These are phyloP conservation scores for Lentithecium fluviatile DNA, from an alignment of 495 filamentous ascomycete genomes.

Conservation along the genomic window DNA sequence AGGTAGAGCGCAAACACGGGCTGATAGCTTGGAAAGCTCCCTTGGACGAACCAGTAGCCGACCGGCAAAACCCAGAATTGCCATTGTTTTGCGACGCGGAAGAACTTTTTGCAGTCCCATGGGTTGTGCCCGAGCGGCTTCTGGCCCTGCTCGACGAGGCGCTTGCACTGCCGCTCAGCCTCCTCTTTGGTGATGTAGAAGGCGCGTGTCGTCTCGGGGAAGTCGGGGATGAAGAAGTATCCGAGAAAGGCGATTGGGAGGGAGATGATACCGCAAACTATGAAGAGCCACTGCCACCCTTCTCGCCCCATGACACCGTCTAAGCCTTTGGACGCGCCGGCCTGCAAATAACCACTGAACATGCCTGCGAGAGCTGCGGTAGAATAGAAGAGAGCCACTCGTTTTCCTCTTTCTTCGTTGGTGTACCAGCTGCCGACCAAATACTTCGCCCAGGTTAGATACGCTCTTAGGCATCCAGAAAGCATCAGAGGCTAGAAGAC, in stretches of 20 bases:
- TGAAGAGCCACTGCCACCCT: conserved; percentile 56
- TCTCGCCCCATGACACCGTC: conserved; percentile 46
- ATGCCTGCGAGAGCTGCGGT: conserved; percentile 48
- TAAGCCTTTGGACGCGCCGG: conserved; percentile 35
- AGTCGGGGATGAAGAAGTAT: conserved; percentile 50
- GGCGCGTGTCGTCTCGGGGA: conserved; percentile 45
- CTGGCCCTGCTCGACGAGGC: neutral
- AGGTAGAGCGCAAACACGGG: conserved; percentile 37
- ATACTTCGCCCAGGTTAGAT: no score
- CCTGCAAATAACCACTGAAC: conserved; percentile 31
- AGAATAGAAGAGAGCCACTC: conserved; percentile 51
- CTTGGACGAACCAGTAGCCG: conserved; percentile 29
- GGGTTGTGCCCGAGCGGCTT: neutral
- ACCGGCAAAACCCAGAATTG: neutral
- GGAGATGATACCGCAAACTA: conserved; percentile 51
- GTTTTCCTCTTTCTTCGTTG: neutral
- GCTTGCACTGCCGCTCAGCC: neutral
- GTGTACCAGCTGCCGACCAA: neutral
- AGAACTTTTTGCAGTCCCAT: neutral
- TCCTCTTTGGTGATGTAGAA: conserved; percentile 16
- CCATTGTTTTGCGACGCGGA: conserved; percentile 1
- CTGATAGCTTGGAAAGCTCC: conserved; percentile 26
- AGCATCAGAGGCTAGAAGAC: no score
- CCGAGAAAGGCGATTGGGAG: conserved; percentile 46
- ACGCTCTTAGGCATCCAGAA: no score